These are phyloP conservation scores for Flagelloscypha sp. DNA, from an alignment of 768 basidiomycete species.

Conservation along the genomic window DNA sequence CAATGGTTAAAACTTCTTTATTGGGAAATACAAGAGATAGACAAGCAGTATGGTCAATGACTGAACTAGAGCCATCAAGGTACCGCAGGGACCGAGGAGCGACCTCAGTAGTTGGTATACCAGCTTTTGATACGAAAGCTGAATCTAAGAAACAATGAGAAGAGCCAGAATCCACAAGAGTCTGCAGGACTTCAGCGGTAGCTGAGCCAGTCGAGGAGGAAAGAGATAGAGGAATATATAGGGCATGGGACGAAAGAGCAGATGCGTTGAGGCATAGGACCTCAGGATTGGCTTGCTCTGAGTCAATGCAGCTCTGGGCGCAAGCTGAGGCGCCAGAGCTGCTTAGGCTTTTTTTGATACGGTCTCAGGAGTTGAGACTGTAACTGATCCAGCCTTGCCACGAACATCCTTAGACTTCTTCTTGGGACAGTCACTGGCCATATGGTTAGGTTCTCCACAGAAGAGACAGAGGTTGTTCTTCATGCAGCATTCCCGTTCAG, in stretches of 20 bases:
- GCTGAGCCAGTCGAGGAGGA: not conserved
- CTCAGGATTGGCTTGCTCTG: constrained; percentile 3
- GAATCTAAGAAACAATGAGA: constrained; percentile 4
- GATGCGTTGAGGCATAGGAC: constrained; percentile 8
- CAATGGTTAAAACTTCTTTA: constrained; percentile 1
- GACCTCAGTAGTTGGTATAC: not conserved
- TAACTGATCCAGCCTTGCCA: no score
- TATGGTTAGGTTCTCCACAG: no score
- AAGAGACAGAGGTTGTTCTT: no score
- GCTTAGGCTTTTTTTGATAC: constrained; percentile 6
- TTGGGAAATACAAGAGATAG: constrained; percentile 2
- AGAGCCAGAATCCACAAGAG: constrained; percentile 5
- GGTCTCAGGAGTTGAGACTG: no score
- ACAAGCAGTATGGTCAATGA: not conserved
- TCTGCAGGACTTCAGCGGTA: not conserved
- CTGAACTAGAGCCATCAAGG: constrained; percentile 4
- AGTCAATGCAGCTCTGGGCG: constrained; percentile 5
- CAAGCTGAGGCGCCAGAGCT: constrained; percentile 3
- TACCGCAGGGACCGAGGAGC: not conserved
- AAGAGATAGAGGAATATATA: not conserved
- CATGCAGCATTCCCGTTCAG: no score
- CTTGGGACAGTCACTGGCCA: no score
- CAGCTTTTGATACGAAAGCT: not conserved
- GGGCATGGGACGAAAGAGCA: constrained; percentile 5
- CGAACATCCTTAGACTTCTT: no score